Conservation (phyloP, 1,139 yeast species). For the Eremothecium coryli region DNA sequence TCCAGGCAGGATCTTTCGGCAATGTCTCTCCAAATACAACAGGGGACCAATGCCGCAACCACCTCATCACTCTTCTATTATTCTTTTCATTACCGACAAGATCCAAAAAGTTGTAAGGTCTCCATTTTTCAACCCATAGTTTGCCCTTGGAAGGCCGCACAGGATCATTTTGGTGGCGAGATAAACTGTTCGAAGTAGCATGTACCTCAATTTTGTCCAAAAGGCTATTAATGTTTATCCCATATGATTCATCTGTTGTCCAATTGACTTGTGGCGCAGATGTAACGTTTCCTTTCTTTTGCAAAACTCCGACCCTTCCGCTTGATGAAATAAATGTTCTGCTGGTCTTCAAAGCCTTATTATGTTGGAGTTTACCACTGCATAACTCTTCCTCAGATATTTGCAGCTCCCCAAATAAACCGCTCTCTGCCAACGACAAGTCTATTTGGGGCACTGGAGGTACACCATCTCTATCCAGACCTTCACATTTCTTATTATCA, state of each 20-base stretch:
- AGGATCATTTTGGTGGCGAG: not conserved
- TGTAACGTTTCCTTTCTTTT: not conserved
- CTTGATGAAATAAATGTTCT: not conserved
- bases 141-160: conserved; percentile 4
- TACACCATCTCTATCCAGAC: no score
- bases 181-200: not conserved
- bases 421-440: not conserved
- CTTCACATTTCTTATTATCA: no score
- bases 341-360: not conserved
- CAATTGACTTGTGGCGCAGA: conserved; percentile 11
- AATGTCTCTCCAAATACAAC: conserved; percentile 47
- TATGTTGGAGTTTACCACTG: no score
- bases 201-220: conserved; percentile 27
- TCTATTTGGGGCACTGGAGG: no score
- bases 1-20: conserved; percentile 13
- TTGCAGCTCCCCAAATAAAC: no score
- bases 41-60: conserved; percentile 78
- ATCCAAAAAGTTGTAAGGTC: conserved; percentile 66
- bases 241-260: conserved; percentile 29
- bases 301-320: conserved; percentile 3
- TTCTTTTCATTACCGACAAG: conserved; percentile 73
- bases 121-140: conserved; percentile 76
- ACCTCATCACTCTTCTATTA: conserved; percentile 60
- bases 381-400: no score
- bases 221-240: conserved; percentile 32